These are phyloP conservation scores for Cinnamomum chago DNA, from an alignment of 164 flowering plant genomes.

Conservation along the genomic window DNA sequence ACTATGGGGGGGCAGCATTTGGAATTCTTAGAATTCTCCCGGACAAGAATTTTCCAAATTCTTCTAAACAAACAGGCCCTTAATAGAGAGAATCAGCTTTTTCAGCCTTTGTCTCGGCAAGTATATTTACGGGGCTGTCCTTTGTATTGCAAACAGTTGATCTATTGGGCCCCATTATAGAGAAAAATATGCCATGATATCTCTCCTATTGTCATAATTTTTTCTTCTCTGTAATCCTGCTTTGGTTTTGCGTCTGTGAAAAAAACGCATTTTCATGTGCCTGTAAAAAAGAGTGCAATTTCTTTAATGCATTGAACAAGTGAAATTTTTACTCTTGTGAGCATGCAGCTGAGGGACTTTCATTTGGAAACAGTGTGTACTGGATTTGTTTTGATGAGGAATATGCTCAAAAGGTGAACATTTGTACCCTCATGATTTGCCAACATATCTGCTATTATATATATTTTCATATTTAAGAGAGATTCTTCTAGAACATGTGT, in stretches of 20 bases:
- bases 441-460: not conserved
- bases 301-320: not conserved
- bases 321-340: slow-evolving; percentile 1
- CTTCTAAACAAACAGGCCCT: too few species aligned
- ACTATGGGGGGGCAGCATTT: too few species aligned
- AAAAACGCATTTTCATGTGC: not conserved
- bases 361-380: slow-evolving; percentile 84
- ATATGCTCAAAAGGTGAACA: slow-evolving; percentile 58
- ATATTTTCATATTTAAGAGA: not conserved
- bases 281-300: too few species aligned
- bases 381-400: slow-evolving; percentile 89
- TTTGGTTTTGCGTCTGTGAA: not conserved
- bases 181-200: too few species aligned
- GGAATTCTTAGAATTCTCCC: too few species aligned
- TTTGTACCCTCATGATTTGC: not conserved
- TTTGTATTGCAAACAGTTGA: too few species aligned
- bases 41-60: too few species aligned
- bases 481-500: not conserved
- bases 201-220: too few species aligned
- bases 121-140: too few species aligned
- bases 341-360: slow-evolving; percentile 73
- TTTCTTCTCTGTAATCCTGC: not conserved
- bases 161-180: too few species aligned
- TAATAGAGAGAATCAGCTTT: too few species aligned
- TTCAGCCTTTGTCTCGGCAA: too few species aligned